Evolutionary conservation across 495 filamentous ascomycete genomes (phyloP).

Genomic region (Penicillium lividum): DNA sequence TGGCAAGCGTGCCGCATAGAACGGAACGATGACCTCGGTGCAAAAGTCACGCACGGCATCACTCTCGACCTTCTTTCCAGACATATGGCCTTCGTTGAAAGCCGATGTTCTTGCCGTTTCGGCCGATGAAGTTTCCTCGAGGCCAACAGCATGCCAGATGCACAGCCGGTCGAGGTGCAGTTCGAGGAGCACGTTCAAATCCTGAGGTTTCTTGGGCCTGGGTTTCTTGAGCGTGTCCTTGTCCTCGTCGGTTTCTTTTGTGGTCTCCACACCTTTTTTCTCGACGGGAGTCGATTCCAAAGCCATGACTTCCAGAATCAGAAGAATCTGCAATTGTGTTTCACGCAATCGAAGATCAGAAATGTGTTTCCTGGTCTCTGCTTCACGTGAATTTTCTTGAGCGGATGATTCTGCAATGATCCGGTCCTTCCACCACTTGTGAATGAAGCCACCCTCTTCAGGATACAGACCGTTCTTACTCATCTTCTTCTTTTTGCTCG

Average conservation of each 20-base stretch:
- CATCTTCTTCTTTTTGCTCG: constrained; percentile 67
- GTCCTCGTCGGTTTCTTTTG: constrained; percentile 32
- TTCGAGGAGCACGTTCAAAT: constrained; percentile 70
- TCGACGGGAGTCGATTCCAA: constrained; percentile 55
- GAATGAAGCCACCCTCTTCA: constrained; percentile 71
- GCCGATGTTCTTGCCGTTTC: constrained; percentile 34
- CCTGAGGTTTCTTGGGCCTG: constrained; percentile 53
- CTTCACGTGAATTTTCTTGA: constrained; percentile 48
- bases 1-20: constrained; percentile 83
- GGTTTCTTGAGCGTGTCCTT: constrained; percentile 44
- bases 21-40: constrained; percentile 88
- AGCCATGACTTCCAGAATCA: constrained; percentile 85
- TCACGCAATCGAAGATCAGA: constrained; percentile 71
- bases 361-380: constrained; percentile 58
- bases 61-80: constrained; percentile 48
- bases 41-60: constrained; percentile 77
- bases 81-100: constrained; percentile 31
- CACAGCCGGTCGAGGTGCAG: constrained; percentile 86
- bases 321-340: constrained; percentile 86
- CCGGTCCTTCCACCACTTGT: constrained; percentile 73
- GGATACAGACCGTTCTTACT: constrained; percentile 78
- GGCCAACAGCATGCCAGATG: constrained; percentile 87
- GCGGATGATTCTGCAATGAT: constrained; percentile 38
- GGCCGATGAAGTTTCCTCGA: constrained; percentile 46
- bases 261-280: constrained; percentile 25